Evolutionary conservation across 2,329 filamentous ascomycete genomes (phyloP).

Genomic region (Neonectria punicea): DNA sequence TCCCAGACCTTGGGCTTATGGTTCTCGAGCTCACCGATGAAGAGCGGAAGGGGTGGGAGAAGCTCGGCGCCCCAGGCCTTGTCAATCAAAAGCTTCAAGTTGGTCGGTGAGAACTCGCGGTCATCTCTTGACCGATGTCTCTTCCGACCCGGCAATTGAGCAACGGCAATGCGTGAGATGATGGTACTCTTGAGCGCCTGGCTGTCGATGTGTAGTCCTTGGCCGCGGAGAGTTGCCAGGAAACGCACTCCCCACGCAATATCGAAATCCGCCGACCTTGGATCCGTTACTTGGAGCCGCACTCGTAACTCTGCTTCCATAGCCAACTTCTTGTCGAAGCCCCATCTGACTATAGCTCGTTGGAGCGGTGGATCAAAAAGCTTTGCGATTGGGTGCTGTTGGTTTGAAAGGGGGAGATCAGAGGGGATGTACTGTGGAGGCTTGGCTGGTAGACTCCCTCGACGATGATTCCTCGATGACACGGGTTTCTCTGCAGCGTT

Average conservation of each 20-base stretch:
- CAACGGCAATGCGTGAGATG: constrained; percentile 45
- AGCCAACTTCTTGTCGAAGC: constrained; percentile 53
- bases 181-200: constrained; percentile 45
- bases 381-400: constrained; percentile 58
- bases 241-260: constrained; percentile 51
- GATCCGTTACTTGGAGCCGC: constrained; percentile 19
- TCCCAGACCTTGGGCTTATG: constrained; percentile 46
- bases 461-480: constrained; percentile 1
- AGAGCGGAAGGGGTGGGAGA: constrained; percentile 36
- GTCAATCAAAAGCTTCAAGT: constrained; percentile 47
- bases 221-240: constrained; percentile 48
- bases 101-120: constrained; percentile 44
- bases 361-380: constrained; percentile 57
- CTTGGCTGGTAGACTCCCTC: neutral
- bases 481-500: neutral
- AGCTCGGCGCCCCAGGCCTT: constrained; percentile 49
- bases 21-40: constrained; percentile 43
- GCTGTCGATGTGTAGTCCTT: constrained; percentile 49
- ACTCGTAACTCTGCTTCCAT: constrained; percentile 29
- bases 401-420: constrained; percentile 55
- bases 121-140: constrained; percentile 45
- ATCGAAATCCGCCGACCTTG: constrained; percentile 42
- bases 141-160: constrained; percentile 41
- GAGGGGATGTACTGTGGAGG: constrained; percentile 43
- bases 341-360: constrained; percentile 55